phyloP scores from a whole-genome alignment of 2,329 filamentous ascomycete species.

The Epichloe amarillans region DNA sequence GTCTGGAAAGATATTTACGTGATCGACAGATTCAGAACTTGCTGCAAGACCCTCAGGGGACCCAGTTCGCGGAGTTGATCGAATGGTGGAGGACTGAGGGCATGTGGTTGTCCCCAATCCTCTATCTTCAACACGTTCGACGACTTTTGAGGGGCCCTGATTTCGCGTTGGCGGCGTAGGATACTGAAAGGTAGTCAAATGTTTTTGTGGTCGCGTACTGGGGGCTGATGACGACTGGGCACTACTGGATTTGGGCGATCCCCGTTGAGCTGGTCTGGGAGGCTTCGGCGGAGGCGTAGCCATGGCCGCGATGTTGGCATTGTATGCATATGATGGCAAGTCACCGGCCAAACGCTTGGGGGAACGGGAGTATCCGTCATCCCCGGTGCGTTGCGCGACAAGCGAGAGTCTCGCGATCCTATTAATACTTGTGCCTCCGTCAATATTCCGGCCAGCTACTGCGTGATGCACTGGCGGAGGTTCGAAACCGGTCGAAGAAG shows the following conservation, averaged over 20 bases:
- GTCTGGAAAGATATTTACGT: conserved; percentile 63
- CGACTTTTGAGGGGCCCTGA: conserved; percentile 19
- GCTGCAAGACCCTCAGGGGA: conserved; percentile 12
- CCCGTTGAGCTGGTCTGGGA: conserved; percentile 24
- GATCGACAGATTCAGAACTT: conserved; percentile 31
- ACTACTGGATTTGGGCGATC: conserved; percentile 10
- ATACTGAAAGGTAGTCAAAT: conserved; percentile 14
- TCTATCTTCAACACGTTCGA: conserved; percentile 22
- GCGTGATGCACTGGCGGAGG: conserved; percentile 40
- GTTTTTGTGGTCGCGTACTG: conserved; percentile 13
- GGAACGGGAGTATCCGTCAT: conserved; percentile 35
- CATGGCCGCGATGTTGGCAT: not conserved
- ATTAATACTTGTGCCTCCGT: conserved; percentile 31
- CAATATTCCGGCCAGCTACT: conserved; percentile 28
- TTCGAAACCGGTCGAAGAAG: conserved; percentile 25
- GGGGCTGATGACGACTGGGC: conserved; percentile 11
- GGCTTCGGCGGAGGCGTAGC: conserved; percentile 28
- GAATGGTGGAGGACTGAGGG: conserved; percentile 8
- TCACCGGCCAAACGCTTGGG: conserved; percentile 25
- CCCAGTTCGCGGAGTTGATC: not conserved
- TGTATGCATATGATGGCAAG: conserved; percentile 6
- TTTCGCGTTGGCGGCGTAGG: conserved; percentile 17
- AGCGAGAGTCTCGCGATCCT: conserved; percentile 23
- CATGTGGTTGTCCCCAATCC: conserved; percentile 3
- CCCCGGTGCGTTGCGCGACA: conserved; percentile 27